Evolutionary conservation across 805 yeast genomes (phyloP).

Genomic region (Kluyveromyces siamensis): DNA sequence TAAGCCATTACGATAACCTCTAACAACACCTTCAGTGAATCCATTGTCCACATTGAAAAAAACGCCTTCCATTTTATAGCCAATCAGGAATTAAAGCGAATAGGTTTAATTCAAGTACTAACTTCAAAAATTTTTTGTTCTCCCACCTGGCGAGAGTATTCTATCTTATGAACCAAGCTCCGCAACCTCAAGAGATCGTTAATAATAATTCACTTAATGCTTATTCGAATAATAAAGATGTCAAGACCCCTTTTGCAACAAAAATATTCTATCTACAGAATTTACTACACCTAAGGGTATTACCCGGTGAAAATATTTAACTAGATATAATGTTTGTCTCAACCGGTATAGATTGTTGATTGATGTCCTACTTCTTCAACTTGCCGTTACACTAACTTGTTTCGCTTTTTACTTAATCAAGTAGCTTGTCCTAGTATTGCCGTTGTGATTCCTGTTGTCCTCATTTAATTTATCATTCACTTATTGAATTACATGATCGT

Average conservation of each 20-base stretch:
- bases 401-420: neutral
- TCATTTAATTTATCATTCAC: neutral
- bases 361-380: neutral
- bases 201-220: no score
- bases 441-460: neutral
- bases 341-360: no score
- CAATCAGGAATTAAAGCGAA: neutral
- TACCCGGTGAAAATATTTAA: neutral
- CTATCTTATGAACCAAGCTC: no score
- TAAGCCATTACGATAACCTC: slow-evolving; percentile 87
- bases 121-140: neutral
- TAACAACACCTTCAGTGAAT: slow-evolving; percentile 85
- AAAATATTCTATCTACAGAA: neutral
- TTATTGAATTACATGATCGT: neutral
- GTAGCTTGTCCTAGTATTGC: neutral
- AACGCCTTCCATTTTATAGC: slow-evolving; percentile 71
- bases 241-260: neutral
- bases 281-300: neutral
- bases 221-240: no score
- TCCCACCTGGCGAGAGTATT: no score
- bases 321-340: neutral
- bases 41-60: slow-evolving; percentile 87
- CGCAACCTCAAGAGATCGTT: no score
- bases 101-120: no score
- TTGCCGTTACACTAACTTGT: neutral